phyloP scores from a whole-genome alignment of 371 early-diverging fungal genomes.

The Mucor piriformis region DNA sequence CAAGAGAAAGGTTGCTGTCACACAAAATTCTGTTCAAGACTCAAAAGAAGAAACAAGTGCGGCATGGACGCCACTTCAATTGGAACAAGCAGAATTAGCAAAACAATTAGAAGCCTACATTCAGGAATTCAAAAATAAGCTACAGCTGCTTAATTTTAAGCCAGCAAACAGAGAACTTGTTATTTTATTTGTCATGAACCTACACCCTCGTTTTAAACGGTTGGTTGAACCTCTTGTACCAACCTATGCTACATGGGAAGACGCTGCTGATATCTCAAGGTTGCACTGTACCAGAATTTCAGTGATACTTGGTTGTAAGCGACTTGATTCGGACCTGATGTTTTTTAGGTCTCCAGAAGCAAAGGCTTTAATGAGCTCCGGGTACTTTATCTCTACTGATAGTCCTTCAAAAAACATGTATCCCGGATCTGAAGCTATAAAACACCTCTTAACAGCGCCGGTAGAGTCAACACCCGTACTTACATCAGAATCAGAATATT shows the following conservation, averaged over 20 bases:
- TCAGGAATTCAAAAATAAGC: conserved; percentile 20
- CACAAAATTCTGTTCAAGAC: neutral
- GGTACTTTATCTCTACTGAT: conserved; percentile 20
- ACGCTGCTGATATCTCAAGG: conserved; percentile 26
- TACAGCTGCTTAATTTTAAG: conserved; percentile 6
- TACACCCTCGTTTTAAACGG: conserved; percentile 38
- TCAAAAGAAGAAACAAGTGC: neutral
- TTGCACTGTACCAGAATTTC: conserved; percentile 28
- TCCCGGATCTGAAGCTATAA: neutral
- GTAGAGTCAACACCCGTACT: neutral
- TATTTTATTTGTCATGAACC: conserved; percentile 30
- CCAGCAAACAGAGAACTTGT: conserved; percentile 25
- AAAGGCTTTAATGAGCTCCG: conserved; percentile 16
- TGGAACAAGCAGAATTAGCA: conserved; percentile 22
- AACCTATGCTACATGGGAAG: conserved; percentile 17
- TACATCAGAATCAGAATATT: neutral
- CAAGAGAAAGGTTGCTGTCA: neutral
- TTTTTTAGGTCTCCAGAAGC: conserved; percentile 21
- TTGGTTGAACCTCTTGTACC: conserved; percentile 32
- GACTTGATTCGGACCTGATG: conserved; percentile 1
- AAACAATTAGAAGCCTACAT: conserved; percentile 30
- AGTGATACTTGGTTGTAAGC: conserved; percentile 23
- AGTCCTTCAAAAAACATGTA: conserved; percentile 4
- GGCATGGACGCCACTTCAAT: conserved; percentile 9
- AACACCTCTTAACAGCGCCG: neutral